phyloP scores from a whole-genome alignment of 1,139 yeast species.

The Hyphopichia wangnamkhiaoensis region DNA sequence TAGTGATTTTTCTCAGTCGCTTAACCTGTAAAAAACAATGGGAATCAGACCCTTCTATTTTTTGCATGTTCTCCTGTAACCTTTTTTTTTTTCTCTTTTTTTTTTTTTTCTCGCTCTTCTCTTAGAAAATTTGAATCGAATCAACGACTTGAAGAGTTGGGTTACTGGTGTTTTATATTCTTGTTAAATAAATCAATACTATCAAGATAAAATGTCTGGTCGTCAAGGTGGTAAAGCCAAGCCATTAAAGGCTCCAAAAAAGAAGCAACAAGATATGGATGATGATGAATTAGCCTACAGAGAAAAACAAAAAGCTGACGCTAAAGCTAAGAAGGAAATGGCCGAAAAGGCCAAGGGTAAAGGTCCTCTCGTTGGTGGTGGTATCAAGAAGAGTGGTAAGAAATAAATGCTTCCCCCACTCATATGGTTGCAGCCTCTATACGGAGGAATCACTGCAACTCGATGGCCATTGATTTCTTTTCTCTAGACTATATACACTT shows the following conservation, averaged over 20 bases:
- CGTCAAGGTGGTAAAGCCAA: constrained; percentile 77
- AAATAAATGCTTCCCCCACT: constrained; percentile 33
- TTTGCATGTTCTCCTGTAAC: constrained; percentile 2
- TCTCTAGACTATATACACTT: too few relatives aligned
- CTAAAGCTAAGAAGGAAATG: constrained; percentile 88
- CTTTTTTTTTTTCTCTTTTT: constrained; percentile 1
- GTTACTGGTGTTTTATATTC: background rate
- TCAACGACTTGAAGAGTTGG: background rate
- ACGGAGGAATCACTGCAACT: too few relatives aligned
- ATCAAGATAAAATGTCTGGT: constrained; percentile 50
- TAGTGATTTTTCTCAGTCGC: too few relatives aligned
- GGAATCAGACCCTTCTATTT: too few relatives aligned
- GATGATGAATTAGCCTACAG: constrained; percentile 90
- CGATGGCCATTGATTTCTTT: too few relatives aligned
- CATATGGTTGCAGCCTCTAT: background rate
- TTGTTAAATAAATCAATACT: background rate
- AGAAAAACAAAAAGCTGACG: constrained; percentile 93
- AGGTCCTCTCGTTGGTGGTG: constrained; percentile 90
- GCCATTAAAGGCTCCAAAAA: constrained; percentile 72
- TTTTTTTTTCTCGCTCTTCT: too few relatives aligned
- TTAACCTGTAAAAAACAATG: too few relatives aligned
- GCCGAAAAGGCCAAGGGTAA: constrained; percentile 86
- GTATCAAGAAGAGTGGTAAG: constrained; percentile 87
- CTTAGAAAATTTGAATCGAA: background rate
- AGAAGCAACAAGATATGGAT: constrained; percentile 69